Base-by-base conservation (phyloP, 2,329 filamentous ascomycete genomes). In the Tolypocladium cylindrosporum region DNA sequence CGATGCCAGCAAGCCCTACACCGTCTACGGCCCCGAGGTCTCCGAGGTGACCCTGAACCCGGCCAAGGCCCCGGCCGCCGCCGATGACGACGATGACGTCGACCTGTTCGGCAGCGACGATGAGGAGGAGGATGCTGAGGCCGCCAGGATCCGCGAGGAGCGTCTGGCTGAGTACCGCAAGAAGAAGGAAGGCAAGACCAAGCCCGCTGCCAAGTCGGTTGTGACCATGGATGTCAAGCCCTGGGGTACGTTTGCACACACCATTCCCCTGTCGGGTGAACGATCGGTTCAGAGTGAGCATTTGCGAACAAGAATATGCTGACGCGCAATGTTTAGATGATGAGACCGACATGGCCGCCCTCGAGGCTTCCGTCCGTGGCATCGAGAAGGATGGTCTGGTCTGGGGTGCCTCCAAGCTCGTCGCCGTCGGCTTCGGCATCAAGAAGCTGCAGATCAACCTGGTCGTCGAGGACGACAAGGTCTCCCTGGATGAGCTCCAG, bases 371-470 rank as follows among this genome's bases (percentile, higher is more conserved):
- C 64, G 92, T 97, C 67, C 89, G 91, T 70, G 76, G 79, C 65
- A 93, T 97, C 67, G 85, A 93, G 78, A 86, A 89, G 83, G 93
- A 97, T 55, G 94, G 94, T 79, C 90, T 99, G 62, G 87, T 95
- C 64, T 99, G 94, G 94, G 93, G 93, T 86, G 86, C 82, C 64
- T 92, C 89, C 75, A 90, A 94, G 83, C 81, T 96, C 65, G 87
- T 96, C 56, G 76, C 92, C 65, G 87, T 99, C 69, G 93, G 92
- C 71, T 99, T 90, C 83, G 94, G 94, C 83, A 95, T 99, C 83
- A 94, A 90, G 84, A 97, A 97, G 86, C 87, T 99, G 64, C 93
- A 97, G 85, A 96, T 99, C 82, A 97, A 90, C 87, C 78, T 97
- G 67, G 91, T 97, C 68, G 81, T 97, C 65, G 94, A 97, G 83